Percentiles rank a stretch among this genome's conserved stretches.
Conservation (phyloP, 2,329 filamentous ascomycete species). For the Nemania diffusa region DNA sequence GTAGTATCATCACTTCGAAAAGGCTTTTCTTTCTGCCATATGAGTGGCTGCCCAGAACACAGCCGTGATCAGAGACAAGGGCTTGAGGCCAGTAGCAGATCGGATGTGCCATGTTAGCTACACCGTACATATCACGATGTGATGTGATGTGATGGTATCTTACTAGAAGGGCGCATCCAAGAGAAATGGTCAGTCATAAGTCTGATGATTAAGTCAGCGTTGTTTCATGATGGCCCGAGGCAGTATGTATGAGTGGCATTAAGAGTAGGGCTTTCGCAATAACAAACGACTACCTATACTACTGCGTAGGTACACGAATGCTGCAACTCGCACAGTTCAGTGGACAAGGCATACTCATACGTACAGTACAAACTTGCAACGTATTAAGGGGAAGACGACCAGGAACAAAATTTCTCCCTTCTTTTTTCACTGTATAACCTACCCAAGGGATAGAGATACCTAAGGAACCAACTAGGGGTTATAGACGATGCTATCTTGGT, state of each 20-base stretch:
- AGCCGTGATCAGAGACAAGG: slow-evolving; percentile 3
- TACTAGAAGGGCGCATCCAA: not conserved
- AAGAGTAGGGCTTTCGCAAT: slow-evolving; percentile 1
- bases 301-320: not conserved
- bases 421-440: no score
- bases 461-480: no score
- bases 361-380: not conserved
- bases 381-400: no score
- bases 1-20: not conserved
- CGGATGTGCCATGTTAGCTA: not conserved
- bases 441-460: no score
- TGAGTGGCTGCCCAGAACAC: slow-evolving; percentile 2
- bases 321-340: not conserved
- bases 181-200: not conserved
- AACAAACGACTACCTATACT: not conserved
- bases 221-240: not conserved
- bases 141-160: slow-evolving; percentile 3
- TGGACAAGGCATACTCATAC: not conserved
- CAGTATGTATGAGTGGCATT: not conserved
- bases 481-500: no score
- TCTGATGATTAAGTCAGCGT: not conserved
- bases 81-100: not conserved
- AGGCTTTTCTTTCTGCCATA: not conserved
- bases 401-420: no score
- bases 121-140: not conserved